Conservation (phyloP, 371 early-diverging fungal species). For the Conidiobolus coronatus region DNA sequence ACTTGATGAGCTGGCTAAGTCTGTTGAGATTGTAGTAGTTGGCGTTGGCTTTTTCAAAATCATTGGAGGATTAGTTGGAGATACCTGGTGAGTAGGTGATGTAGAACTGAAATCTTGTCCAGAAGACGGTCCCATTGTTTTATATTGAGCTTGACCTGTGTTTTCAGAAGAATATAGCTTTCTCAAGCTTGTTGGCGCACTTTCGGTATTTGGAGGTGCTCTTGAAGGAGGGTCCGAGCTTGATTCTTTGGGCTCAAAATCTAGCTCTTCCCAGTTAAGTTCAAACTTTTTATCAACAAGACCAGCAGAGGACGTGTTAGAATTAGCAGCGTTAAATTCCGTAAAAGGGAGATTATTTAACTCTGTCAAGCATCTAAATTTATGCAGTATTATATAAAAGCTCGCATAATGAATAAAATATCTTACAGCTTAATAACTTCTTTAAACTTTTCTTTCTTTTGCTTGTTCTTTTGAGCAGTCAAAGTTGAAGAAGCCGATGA, state of each 20-base stretch:
- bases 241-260: not conserved
- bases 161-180: not conserved
- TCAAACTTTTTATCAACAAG: not conserved
- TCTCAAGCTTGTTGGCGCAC: too few species aligned
- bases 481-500: not conserved
- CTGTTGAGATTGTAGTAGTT: not conserved
- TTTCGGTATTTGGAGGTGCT: not conserved
- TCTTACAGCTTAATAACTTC: slow-evolving; percentile 3
- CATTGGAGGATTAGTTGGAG: not conserved
- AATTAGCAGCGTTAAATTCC: not conserved
- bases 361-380: slow-evolving; percentile 1
- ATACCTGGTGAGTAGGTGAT: too few species aligned
- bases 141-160: not conserved
- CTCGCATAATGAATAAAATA: not conserved
- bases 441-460: slow-evolving; percentile 2
- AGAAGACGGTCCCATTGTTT: not conserved
- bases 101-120: too few species aligned
- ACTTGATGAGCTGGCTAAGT: too few species aligned
- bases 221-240: not conserved
- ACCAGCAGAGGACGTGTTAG: not conserved
- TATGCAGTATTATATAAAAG: not conserved
- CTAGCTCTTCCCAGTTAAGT: not conserved
- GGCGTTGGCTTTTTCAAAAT: slow-evolving; percentile 1
- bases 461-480: not conserved
- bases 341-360: not conserved